Conservation (phyloP, 1,284 basidiomycete species). For the Fomitopsis betulina region DNA sequence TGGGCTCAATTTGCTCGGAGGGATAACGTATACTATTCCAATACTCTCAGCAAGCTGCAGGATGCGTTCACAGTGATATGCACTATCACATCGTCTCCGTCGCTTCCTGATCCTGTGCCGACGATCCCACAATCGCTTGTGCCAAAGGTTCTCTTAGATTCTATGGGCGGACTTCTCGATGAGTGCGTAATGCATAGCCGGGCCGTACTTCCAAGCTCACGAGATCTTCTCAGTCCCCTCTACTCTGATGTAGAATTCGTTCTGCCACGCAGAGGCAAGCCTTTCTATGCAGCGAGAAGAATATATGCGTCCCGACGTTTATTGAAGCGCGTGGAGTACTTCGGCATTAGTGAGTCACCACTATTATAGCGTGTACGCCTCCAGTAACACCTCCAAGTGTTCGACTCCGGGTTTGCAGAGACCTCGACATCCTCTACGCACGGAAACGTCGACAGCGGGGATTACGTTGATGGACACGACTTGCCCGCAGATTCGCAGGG, state of each 20-base stretch:
- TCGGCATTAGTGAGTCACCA: constrained; percentile 51
- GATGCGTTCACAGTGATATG: constrained; percentile 78
- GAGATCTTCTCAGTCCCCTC: constrained; percentile 35
- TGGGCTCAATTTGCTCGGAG: constrained; percentile 81
- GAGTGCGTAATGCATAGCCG: constrained; percentile 32
- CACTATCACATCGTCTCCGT: constrained; percentile 68
- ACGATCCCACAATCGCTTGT: constrained; percentile 47
- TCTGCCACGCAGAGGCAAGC: constrained; percentile 46
- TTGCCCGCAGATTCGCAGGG: constrained; percentile 14
- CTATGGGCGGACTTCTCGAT: constrained; percentile 71
- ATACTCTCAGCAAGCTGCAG: constrained; percentile 47
- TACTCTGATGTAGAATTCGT: constrained; percentile 84
- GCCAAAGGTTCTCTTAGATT: constrained; percentile 59
- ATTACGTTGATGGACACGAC: background rate
- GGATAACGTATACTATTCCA: constrained; percentile 66
- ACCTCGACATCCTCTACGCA: constrained; percentile 22
- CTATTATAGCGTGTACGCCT: background rate
- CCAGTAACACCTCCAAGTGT: constrained; percentile 45
- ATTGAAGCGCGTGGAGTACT: constrained; percentile 73
- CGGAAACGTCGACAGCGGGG: constrained; percentile 13
- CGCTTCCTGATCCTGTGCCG: constrained; percentile 44
- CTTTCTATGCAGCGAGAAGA: constrained; percentile 30
- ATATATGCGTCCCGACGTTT: constrained; percentile 69
- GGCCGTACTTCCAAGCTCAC: background rate
- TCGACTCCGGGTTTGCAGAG: constrained; percentile 63